Conservation (phyloP, 371 early-diverging fungal genomes). For the Batkoa obscura region DNA sequence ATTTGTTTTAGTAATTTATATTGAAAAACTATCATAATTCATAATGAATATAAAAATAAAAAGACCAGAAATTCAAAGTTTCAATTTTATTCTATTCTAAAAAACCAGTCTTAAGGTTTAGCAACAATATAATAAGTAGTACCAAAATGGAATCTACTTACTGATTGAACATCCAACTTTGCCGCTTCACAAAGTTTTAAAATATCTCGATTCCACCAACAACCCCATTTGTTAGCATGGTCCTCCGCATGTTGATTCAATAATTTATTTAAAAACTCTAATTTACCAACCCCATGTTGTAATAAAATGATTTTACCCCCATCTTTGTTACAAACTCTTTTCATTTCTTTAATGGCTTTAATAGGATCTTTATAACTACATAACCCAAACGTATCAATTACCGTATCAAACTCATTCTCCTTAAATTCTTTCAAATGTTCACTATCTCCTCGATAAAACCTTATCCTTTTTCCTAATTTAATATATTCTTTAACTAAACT, state of each 20-base stretch:
- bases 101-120: too few species aligned
- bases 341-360: constrained; percentile 36
- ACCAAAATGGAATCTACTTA: constrained; percentile 54
- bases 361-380: constrained; percentile 56
- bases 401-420: constrained; percentile 38
- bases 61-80: too few species aligned
- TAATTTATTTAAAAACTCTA: constrained; percentile 39
- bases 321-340: constrained; percentile 28
- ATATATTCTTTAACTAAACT: constrained; percentile 18
- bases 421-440: constrained; percentile 18
- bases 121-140: too few species aligned
- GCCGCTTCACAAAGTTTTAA: constrained; percentile 31
- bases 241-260: constrained; percentile 44
- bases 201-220: constrained; percentile 77
- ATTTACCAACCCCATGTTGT: constrained; percentile 54
- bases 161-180: constrained; percentile 30
- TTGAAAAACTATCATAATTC: too few species aligned
- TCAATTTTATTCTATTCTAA: too few species aligned
- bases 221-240: constrained; percentile 65
- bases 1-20: too few species aligned
- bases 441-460: constrained; percentile 12
- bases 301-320: constrained; percentile 45
- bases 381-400: constrained; percentile 63
- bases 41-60: too few species aligned
- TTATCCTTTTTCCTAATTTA: constrained; percentile 9